These are phyloP conservation scores for Rhazya stricta DNA, from an alignment of 257 asterid species.

Conservation along the genomic window DNA sequence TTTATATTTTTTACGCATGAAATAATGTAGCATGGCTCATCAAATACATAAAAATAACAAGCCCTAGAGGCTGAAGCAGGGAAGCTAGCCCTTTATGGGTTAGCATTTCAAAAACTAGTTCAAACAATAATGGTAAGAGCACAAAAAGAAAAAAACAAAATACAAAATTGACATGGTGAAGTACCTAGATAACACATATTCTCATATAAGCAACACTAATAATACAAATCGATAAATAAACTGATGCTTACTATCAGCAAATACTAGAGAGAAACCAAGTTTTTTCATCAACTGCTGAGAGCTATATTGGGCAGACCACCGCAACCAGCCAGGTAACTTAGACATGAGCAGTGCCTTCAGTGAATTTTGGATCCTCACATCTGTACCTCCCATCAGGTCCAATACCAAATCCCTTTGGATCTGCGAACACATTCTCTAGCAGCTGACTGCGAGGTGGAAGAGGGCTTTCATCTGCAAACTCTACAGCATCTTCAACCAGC, in stretches of 20 bases:
- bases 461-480: slow-evolving; percentile 86
- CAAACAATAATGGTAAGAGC: slow-evolving; percentile 4
- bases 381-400: slow-evolving; percentile 96
- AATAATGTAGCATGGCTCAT: background rate
- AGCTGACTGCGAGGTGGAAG: slow-evolving; percentile 77
- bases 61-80: background rate
- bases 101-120: background rate
- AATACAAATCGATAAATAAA: slow-evolving; percentile 17
- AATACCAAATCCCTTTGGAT: slow-evolving; percentile 87
- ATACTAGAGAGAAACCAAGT: slow-evolving; percentile 23
- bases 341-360: slow-evolving; percentile 94
- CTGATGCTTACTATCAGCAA: slow-evolving; percentile 21
- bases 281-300: slow-evolving; percentile 12
- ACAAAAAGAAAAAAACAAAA: background rate
- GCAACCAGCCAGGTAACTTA: slow-evolving; percentile 21
- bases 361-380: slow-evolving; percentile 97
- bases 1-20: too few relatives aligned
- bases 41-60: background rate
- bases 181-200: slow-evolving; percentile 24
- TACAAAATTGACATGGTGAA: slow-evolving; percentile 7
- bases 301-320: slow-evolving; percentile 15
- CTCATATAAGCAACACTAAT: slow-evolving; percentile 23
- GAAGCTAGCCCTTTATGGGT: background rate
- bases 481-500: slow-evolving; percentile 81
- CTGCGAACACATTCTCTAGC: slow-evolving; percentile 91